Base-by-base conservation (phyloP, 31 red algal species). In the Odonthalia washingtoniensis region DNA sequence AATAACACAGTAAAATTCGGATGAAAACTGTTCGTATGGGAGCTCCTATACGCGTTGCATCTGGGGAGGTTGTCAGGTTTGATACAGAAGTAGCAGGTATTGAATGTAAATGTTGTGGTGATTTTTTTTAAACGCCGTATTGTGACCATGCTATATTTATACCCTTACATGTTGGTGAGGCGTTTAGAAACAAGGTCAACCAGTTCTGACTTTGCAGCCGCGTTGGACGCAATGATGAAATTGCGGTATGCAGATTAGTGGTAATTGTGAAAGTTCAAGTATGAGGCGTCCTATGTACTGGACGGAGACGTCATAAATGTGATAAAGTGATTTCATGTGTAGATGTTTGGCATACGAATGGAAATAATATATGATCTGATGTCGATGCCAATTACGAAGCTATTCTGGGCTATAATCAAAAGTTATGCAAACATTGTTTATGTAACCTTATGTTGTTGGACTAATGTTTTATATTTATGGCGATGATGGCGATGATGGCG, bases 51-150 rank as follows among this genome's bases (percentile, higher is more conserved):
- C 85, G 72, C 21, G 65, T 31, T 45, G 75, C 83, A 61, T 93
- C 91, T 24, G 91, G 91, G 6, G 91, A 87, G 46, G 88, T 88
- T 42, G 66, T 72, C 72, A 93, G 83, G 61, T 93, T 93, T 53
- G 52, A 88, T 36, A 84, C 91, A 31, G 84, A 77, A 45, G 41
- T 85, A 43, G 90, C 90, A 38, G 90, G 82, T 1, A 92, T 75
- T 33, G 37, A 34, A 38, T 92, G 82, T 57, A 92, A 66, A 34
- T 82, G 82, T 5, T 86, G 83, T 36, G 82, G 43, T 12, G 77
- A 46, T 35, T 65, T 65, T 2, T 76, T 62, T n/a, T 81, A 40
- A 39, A 21, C 33, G 41, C 61, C 32, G 65, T 38, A 63, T 27
- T 46, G 74, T 38, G 86, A 49, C 90, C 90, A 92, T 2, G 82